Conservation (phyloP, 1,284 basidiomycete species). For the Puccinia polysora region DNA sequence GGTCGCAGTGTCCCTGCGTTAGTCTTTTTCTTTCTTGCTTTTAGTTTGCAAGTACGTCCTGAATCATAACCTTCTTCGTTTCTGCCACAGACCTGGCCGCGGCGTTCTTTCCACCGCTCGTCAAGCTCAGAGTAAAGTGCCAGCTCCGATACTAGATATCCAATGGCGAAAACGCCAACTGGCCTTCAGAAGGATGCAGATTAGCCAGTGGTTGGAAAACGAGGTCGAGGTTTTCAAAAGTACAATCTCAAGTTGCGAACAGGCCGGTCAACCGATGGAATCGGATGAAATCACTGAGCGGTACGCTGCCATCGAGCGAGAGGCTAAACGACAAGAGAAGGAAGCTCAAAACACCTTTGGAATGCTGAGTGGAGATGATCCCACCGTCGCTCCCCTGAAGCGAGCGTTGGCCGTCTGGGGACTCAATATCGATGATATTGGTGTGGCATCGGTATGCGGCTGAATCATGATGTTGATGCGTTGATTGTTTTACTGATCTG, state of each 20-base stretch:
- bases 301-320: constrained; percentile 75
- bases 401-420: constrained; percentile 95
- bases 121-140: constrained; percentile 62
- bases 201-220: constrained; percentile 84
- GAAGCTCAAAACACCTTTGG: constrained; percentile 82
- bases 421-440: constrained; percentile 81
- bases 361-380: constrained; percentile 85
- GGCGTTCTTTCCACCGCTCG: constrained; percentile 81
- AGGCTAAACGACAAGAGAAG: constrained; percentile 83
- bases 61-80: constrained; percentile 40
- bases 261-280: constrained; percentile 59
- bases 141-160: constrained; percentile 71
- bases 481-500: not conserved
- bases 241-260: constrained; percentile 63
- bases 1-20: constrained; percentile 54
- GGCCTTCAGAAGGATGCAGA: constrained; percentile 83
- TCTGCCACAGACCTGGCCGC: constrained; percentile 67
- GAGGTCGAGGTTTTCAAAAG: constrained; percentile 76
- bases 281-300: constrained; percentile 69
- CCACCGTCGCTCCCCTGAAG: constrained; percentile 79
- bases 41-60: not conserved
- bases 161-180: constrained; percentile 85
- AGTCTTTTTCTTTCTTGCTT: constrained; percentile 32
- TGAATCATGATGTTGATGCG: constrained; percentile 45
- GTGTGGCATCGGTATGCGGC: constrained; percentile 55